phyloP scores from a whole-genome alignment of 257 asterid species.

The Jacaranda copaia region DNA sequence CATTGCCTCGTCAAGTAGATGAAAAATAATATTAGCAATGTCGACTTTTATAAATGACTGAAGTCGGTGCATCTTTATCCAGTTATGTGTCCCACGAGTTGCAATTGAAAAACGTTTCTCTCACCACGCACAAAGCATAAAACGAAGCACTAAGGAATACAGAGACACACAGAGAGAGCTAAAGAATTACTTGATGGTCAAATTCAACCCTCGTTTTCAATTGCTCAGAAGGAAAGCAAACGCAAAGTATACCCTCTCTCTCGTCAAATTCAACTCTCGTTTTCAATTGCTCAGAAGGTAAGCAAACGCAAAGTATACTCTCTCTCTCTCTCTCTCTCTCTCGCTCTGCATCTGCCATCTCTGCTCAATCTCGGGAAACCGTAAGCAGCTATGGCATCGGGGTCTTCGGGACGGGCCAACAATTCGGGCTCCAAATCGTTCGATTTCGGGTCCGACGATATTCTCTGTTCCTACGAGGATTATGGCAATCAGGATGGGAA shows the following conservation, averaged over 20 bases:
- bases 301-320: background rate
- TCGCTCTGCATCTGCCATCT: background rate
- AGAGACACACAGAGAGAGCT: too few relatives aligned
- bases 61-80: background rate
- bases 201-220: conserved; percentile 1
- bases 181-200: too few relatives aligned
- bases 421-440: conserved; percentile 65
- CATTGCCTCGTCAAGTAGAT: too few relatives aligned
- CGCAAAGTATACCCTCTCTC: background rate
- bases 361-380: background rate
- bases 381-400: conserved; percentile 73
- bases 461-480: conserved; percentile 84
- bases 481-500: conserved; percentile 63
- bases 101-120: background rate
- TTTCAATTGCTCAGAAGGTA: background rate
- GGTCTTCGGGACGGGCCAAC: conserved; percentile 65
- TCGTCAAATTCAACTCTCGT: conserved; percentile 3
- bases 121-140: background rate
- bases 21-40: too few relatives aligned
- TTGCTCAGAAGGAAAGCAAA: background rate
- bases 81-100: background rate
- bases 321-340: background rate
- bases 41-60: too few relatives aligned
- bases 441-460: conserved; percentile 84
- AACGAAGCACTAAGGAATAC: too few relatives aligned